Base-by-base conservation (phyloP, 306 rosid genomes). In the Cucumis melo region DNA sequence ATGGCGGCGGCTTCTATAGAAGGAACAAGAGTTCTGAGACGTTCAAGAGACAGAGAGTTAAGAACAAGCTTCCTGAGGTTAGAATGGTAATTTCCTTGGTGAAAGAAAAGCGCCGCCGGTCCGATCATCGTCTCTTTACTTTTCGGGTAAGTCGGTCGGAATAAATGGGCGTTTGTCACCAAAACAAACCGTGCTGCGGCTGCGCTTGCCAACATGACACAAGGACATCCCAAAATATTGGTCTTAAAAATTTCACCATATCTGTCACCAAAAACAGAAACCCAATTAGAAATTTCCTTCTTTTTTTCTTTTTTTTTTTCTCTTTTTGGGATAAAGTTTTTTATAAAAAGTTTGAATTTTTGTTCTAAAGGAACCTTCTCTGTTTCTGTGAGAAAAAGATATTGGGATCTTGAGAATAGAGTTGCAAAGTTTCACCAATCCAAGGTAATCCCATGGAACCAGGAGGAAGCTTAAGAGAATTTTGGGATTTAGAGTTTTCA, bases 381-480 rank as follows among this genome's bases (percentile, higher is more conserved):
- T 93, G 97, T 82, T 89, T 93, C 13, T 89, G 55, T 46, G 92
- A 65, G 74, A 91, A 93, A 85, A 93, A 91, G 75, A 85, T 54
- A 72, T 85, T 85, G 17, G 98, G 98, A 81, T 91, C 89, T 60
- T 82, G 87, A 57, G 98, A 93, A 50, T 93, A 93, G 74, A 93
- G 94, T 68, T 89, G 97, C 34, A 87, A 87, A 19, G 97, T 93
- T 66, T 93, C 91, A 65, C 96, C 97, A 0, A 91, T 39, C 51
- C 77, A 89, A 80, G 97, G 97, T 96, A 91, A 88, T 27, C 98
- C 98, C 93, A 89, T 80, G 80, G 96, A 89, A 27, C 98, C 98
- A 3, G 98, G 97, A 29, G 98, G 97, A 73, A 89, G 93, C 79
- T 87, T 84, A 23, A 82, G 51, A 16, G 21, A 7, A 12, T 4